phyloP scores from a whole-genome alignment of 768 basidiomycete genomes.

The Boletus rubropictus region DNA sequence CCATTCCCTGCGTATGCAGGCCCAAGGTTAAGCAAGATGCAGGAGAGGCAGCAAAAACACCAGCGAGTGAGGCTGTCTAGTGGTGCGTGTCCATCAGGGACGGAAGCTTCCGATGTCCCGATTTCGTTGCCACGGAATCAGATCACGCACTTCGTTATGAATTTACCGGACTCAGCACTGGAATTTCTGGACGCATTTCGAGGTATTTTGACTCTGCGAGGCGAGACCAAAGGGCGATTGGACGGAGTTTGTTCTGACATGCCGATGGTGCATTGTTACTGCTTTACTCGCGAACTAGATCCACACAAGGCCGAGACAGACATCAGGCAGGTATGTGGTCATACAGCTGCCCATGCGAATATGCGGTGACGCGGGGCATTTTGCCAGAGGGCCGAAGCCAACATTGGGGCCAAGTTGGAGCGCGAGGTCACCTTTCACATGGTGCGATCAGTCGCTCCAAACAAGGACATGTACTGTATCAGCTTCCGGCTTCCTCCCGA shows the following conservation, averaged over 20 bases:
- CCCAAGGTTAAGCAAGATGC: slow-evolving; percentile 28
- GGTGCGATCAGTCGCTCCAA: slow-evolving; percentile 91
- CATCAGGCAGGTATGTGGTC: slow-evolving; percentile 64
- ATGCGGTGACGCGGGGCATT: slow-evolving; percentile 14
- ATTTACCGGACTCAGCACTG: slow-evolving; percentile 89
- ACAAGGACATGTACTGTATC: slow-evolving; percentile 97
- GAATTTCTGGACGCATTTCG: slow-evolving; percentile 85
- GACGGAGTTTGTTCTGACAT: slow-evolving; percentile 46
- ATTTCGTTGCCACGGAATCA: slow-evolving; percentile 39
- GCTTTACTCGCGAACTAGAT: slow-evolving; percentile 86
- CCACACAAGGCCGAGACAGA: slow-evolving; percentile 62
- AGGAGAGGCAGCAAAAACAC: slow-evolving; percentile 44
- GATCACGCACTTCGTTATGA: slow-evolving; percentile 94
- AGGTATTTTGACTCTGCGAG: slow-evolving; percentile 52
- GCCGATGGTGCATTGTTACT: slow-evolving; percentile 94
- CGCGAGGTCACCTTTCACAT: slow-evolving; percentile 54
- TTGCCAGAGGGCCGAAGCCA: slow-evolving; percentile 64
- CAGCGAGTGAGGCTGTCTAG: slow-evolving; percentile 28
- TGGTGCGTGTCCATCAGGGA: not conserved
- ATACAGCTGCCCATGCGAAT: slow-evolving; percentile 1
- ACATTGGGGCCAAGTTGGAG: slow-evolving; percentile 50
- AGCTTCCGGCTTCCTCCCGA: slow-evolving; percentile 67
- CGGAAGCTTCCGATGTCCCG: slow-evolving; percentile 6
- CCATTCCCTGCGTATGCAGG: slow-evolving; percentile 63
- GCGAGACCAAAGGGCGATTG: slow-evolving; percentile 35